Evolutionary conservation across 116 monocot species (phyloP).

Genomic region (Zostera marina): DNA sequence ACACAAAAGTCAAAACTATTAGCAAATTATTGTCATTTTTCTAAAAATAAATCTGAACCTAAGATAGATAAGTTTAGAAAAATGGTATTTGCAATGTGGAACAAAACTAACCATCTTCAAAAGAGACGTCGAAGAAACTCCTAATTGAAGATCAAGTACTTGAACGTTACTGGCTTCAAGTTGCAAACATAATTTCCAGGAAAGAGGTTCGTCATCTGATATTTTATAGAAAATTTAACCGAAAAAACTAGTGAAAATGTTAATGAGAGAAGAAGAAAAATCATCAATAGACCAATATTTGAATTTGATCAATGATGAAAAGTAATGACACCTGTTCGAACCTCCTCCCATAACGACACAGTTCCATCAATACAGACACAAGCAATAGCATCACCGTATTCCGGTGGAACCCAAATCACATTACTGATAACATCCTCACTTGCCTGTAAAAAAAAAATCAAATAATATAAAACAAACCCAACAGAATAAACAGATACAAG

Average conservation of each 20-base stretch:
- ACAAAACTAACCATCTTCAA: constrained; percentile 58
- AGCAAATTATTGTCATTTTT: not conserved
- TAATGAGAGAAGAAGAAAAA: too few relatives aligned
- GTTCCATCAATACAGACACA: constrained; percentile 67
- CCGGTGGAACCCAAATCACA: constrained; percentile 85
- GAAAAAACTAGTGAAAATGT: too few relatives aligned
- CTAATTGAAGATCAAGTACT: constrained; percentile 60
- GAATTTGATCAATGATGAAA: not conserved
- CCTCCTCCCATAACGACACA: constrained; percentile 89
- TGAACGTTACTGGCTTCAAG: constrained; percentile 33
- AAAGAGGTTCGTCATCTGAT: constrained; percentile 35
- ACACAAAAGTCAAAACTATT: not conserved
- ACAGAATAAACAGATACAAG: not conserved
- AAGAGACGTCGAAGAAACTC: constrained; percentile 25
- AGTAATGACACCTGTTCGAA: constrained; percentile 35
- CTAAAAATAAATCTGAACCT: not conserved
- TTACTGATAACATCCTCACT: constrained; percentile 26
- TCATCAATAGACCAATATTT: not conserved
- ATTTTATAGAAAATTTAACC: constrained; percentile 3
- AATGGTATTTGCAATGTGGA: not conserved
- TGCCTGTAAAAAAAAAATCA: constrained; percentile 26
- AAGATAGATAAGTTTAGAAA: not conserved
- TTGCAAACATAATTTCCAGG: constrained; percentile 54
- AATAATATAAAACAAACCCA: not conserved
- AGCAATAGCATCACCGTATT: constrained; percentile 81